Percentiles rank a stretch among this genome's conserved stretches.
Conservation (phyloP, 306 rosid genomes). For the Cercis canadensis region DNA sequence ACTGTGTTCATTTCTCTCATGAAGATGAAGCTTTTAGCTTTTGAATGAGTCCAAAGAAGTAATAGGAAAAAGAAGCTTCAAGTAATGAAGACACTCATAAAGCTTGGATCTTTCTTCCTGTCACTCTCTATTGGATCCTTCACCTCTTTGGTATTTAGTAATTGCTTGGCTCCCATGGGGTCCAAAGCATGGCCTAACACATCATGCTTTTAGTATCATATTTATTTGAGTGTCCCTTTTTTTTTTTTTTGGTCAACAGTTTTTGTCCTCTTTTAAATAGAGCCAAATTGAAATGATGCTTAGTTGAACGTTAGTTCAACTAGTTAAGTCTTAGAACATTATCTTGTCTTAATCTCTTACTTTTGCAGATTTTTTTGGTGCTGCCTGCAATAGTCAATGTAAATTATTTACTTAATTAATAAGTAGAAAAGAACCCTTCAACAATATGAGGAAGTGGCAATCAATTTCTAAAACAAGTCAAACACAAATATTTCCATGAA, state of each 20-base stretch:
- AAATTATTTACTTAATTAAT: not conserved
- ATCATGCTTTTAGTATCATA: conserved; percentile 29
- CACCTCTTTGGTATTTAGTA: conserved; percentile 34
- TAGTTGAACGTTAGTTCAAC: not conserved
- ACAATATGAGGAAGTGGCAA: conserved; percentile 1
- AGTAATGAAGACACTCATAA: conserved; percentile 22
- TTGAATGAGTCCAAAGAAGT: conserved; percentile 33
- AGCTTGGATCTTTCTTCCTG: conserved; percentile 15
- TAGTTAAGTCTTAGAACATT: not conserved
- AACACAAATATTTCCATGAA: conserved; percentile 6
- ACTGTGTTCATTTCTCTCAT: conserved; percentile 25
- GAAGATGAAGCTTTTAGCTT: conserved; percentile 24
- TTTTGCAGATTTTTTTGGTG: no score
- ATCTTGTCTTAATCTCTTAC: no score
- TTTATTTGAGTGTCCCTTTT: conserved; percentile 23
- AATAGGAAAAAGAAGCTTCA: conserved; percentile 30
- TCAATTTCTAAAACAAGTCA: conserved; percentile 2
- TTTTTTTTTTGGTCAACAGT: conserved; percentile 22
- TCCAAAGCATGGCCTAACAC: conserved; percentile 35
- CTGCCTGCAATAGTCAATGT: no score
- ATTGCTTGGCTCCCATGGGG: conserved; percentile 45
- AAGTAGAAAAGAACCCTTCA: conserved; percentile 9
- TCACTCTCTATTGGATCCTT: conserved; percentile 33
- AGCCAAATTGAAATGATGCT: conserved; percentile 16
- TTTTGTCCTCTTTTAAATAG: conserved; percentile 18